Base-by-base conservation (phyloP, 495 filamentous ascomycete species). In the Hyaloscypha hepaticicola region DNA sequence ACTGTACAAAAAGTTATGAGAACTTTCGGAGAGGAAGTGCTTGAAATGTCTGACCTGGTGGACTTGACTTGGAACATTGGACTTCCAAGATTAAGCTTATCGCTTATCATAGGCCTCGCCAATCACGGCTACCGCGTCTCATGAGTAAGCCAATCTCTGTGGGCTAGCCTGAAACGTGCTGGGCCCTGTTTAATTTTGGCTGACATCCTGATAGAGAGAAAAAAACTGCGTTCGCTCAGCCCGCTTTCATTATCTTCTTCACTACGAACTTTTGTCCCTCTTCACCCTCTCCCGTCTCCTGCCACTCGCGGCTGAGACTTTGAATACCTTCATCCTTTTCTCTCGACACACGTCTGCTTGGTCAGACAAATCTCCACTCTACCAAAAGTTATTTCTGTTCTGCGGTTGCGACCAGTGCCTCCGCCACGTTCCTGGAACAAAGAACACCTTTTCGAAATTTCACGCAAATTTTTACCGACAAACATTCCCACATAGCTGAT, bases 291-390 rank as follows among this genome's bases (percentile, higher is more conserved):
- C 59, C 24, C 21, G 55, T 69, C 70, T 69, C 55, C 56, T 72
- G 70, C 65, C 67, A 72, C 67, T 34, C 58, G 69, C 69, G 69
- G 69, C 69, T 63, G 60, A 68, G 69, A 72, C 64, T 64, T 55
- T 28, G 50, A 57, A 65, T 45, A 45, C 16, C 49, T 59, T 68
- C 49, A 59, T 55, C 48, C 41, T 60, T 56, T 24, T 4, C 58
- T 61, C 33, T 58, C 34, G 25, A 19, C 19, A 24, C 5, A 27
- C 49, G 65, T 72, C 64, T 69, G 65, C 56, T 55, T 38, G 53
- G 59, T 26, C 59, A 70, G 68, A 70, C 28, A 62, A 70, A 63
- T 67, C 69, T 67, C 65, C 62, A 67, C 62, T 68, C 55, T 66
- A 25, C 67, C 53, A 61, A 55, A 63, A 57, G 5, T 55, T 57